These are phyloP conservation scores for Gymnopus androsaceus DNA, from an alignment of 1,284 basidiomycete genomes.

Conservation along the genomic window DNA sequence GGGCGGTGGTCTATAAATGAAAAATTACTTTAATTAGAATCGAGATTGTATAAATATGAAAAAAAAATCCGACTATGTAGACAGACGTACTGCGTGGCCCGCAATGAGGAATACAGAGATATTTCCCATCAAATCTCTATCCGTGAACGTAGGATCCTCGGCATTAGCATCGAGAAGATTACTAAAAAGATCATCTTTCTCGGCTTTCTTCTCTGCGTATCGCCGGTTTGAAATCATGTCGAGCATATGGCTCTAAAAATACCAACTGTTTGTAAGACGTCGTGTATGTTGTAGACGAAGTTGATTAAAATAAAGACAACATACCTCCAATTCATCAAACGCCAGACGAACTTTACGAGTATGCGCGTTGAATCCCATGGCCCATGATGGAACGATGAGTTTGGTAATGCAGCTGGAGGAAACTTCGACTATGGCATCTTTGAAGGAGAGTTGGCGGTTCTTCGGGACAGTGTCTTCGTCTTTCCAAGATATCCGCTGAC, in stretches of 20 bases:
- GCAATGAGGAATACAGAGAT: slow-evolving; percentile 61
- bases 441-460: slow-evolving; percentile 58
- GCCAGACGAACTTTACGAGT: slow-evolving; percentile 39
- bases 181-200: slow-evolving; percentile 56
- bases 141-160: slow-evolving; percentile 39
- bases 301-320: slow-evolving; percentile 13
- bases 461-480: slow-evolving; percentile 42
- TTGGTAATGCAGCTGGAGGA: slow-evolving; percentile 44
- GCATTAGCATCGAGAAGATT: slow-evolving; percentile 54
- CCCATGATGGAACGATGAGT: slow-evolving; percentile 47
- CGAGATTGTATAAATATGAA: not conserved
- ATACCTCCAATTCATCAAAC: slow-evolving; percentile 52
- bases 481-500: slow-evolving; percentile 51
- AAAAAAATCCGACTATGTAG: not conserved
- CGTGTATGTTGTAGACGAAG: no score
- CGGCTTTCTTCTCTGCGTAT: slow-evolving; percentile 40
- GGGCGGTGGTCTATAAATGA: slow-evolving; percentile 30
- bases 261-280: no score
- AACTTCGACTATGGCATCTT: slow-evolving; percentile 53
- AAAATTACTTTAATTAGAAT: not conserved
- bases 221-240: slow-evolving; percentile 58
- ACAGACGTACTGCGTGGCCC: slow-evolving; percentile 54
- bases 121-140: slow-evolving; percentile 59
- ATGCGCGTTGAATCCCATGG: slow-evolving; percentile 40
- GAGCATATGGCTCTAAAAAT: slow-evolving; percentile 48